Percentiles rank a stretch among this genome's conserved stretches.
Conservation (phyloP, 73 alveolate species). For the Breviolum minutum region DNA sequence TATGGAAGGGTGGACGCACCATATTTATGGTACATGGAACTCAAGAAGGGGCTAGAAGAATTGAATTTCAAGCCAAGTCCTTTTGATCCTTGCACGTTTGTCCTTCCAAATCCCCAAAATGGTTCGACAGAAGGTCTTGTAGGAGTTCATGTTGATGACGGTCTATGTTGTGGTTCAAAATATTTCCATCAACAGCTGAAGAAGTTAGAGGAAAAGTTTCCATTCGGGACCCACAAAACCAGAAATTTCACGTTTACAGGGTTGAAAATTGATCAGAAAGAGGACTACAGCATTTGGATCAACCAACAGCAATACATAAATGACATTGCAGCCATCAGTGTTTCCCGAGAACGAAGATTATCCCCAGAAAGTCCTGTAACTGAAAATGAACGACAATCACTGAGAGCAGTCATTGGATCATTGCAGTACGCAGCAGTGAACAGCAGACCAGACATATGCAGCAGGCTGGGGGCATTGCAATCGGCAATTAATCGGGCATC, state of each 20-base stretch:
- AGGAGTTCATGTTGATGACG: background rate
- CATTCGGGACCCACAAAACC: background rate
- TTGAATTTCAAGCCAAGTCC: background rate
- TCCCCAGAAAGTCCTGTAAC: too few relatives aligned
- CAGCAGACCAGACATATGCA: too few relatives aligned
- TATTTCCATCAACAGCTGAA: background rate
- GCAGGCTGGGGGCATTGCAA: too few relatives aligned
- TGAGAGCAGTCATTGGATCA: too few relatives aligned
- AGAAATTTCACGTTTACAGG: background rate
- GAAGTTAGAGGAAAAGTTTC: background rate
- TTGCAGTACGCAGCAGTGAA: too few relatives aligned
- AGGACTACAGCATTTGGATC: too few relatives aligned
- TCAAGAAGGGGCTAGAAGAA: background rate
- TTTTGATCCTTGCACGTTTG: background rate
- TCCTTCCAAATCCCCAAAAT: background rate
- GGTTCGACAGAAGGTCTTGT: background rate
- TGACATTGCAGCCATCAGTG: too few relatives aligned
- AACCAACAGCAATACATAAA: too few relatives aligned
- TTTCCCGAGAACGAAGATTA: too few relatives aligned
- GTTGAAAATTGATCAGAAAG: background rate
- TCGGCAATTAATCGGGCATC: too few relatives aligned
- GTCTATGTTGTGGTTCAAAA: background rate
- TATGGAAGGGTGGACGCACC: background rate
- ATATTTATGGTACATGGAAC: background rate
- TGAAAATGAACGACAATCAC: too few relatives aligned